Conservation (phyloP, 139 green algal genomes). For the Spirogloea muscicola region DNA sequence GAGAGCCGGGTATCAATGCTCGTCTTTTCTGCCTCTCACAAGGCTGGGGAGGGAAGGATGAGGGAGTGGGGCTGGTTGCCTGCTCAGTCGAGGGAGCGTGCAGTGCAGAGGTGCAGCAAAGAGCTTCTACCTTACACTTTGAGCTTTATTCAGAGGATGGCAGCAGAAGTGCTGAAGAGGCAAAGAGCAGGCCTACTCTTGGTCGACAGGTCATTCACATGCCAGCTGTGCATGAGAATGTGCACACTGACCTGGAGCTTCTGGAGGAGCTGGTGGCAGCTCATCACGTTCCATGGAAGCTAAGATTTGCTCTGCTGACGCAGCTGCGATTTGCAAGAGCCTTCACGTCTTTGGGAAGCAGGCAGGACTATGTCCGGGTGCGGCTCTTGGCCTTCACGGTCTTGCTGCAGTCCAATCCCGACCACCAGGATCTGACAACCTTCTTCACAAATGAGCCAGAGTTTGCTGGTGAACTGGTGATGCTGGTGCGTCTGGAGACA, state of each 20-base stretch:
- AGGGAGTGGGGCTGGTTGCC: constrained; percentile 67
- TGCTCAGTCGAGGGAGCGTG: constrained; percentile 28
- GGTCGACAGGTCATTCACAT: constrained; percentile 58
- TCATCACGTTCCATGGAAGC: constrained; percentile 59
- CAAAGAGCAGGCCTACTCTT: too few relatives aligned
- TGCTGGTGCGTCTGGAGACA: constrained; percentile 58
- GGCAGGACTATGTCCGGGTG: constrained; percentile 55
- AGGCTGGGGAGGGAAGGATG: constrained; percentile 78
- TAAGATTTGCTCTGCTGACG: constrained; percentile 67
- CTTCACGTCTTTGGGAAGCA: constrained; percentile 59
- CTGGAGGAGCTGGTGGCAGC: constrained; percentile 61
- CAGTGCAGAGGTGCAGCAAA: constrained; percentile 5
- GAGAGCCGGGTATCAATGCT: constrained; percentile 56
- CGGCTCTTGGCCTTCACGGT: constrained; percentile 78
- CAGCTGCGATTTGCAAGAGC: constrained; percentile 56
- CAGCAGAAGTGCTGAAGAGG: background rate
- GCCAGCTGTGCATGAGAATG: constrained; percentile 15
- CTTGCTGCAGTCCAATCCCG: constrained; percentile 59
- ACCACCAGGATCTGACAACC: constrained; percentile 61
- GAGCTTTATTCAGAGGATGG: constrained; percentile 59
- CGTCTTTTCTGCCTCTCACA: constrained; percentile 67
- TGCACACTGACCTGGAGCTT: constrained; percentile 58
- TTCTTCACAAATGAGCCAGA: constrained; percentile 70
- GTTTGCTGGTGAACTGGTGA: constrained; percentile 73
- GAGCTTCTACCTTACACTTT: constrained; percentile 64